Evolutionary conservation across 2,329 filamentous ascomycete species (phyloP), one percentile per base, ranked within the genome.

Genomic region (Byssothecium circinans): DNA sequence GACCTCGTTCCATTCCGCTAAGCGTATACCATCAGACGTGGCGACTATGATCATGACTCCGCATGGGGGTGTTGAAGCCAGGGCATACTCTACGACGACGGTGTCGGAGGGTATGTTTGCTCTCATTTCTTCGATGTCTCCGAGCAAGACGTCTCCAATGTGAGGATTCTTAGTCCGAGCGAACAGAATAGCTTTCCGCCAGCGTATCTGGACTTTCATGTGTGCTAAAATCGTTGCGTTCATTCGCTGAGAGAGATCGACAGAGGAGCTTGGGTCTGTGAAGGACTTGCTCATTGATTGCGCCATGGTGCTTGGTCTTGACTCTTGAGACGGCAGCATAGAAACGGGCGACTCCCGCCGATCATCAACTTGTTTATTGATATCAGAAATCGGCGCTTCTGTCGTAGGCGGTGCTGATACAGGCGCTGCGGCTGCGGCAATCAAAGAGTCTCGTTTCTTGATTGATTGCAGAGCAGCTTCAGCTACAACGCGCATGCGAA

Each of bases 41-140:
- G 46, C 45, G 11, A 49, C 42, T 15, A 52, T 43, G 4, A 41
- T 52, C 41, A 52, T 45, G 11, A 52, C 18, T 4, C 49, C 49
- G 30, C 33, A 45, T 8, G 49, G 49, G 10, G 49, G 19, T 18
- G 35, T 42, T 23, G 45, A 49, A n/a, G 46, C 42, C 22, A 52
- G 32, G 4, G 44, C 46, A 17, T 49, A 52, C 25, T 49, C 49
- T 18, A 52, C 43, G 12, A 49, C 45, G 22, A 43, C 34, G 3
- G 45, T 45, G 22, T 49, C 29, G 8, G 29, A 14, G 2, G 50
- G 50, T 22, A 52, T 43, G 18, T 27, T 49, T 12, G 2, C 22
- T n/a, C 46, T 33, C 20, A 52, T 19, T 19, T 49, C 39, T 37
- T 46, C 45, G 25, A 46, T 29, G 8, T 35, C 43, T 3, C 43